Conservation (phyloP, 2,329 filamentous ascomycete species). For the Aspergillus eucalypticola region DNA sequence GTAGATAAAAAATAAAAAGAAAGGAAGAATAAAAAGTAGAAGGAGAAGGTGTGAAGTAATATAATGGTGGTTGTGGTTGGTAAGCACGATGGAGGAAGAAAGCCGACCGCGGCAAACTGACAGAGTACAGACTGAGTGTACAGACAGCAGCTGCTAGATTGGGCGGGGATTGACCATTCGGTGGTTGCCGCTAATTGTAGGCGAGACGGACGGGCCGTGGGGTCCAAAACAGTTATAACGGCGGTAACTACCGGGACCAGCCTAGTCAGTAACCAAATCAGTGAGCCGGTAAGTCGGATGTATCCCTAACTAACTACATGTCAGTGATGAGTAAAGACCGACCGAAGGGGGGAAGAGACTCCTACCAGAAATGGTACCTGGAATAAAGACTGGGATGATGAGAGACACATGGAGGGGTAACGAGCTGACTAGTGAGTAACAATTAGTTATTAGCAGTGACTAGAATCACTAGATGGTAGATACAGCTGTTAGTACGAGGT, state of each 20-base stretch:
- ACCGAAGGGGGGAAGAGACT: too few species aligned
- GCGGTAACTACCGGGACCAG: not conserved
- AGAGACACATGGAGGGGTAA: not conserved
- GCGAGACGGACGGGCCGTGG: not conserved
- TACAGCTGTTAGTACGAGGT: too few species aligned
- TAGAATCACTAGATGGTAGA: too few species aligned
- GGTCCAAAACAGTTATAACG: slow-evolving; percentile 1
- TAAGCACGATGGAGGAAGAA: not conserved
- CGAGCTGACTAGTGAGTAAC: not conserved
- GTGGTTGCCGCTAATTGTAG: slow-evolving; percentile 2
- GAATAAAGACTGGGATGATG: not conserved
- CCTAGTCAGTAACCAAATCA: not conserved
- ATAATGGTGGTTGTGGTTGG: not conserved
- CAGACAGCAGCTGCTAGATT: not conserved
- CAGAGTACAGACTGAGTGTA: too few species aligned
- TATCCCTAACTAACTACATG: not conserved
- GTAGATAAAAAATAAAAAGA: not conserved
- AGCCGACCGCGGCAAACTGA: not conserved
- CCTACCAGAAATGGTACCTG: not conserved
- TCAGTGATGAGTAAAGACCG: too few species aligned
- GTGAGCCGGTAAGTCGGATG: not conserved
- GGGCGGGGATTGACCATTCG: not conserved
- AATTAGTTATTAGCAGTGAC: too few species aligned
- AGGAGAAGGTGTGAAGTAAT: too few species aligned
- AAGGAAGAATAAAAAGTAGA: too few species aligned